A percentile compares a stretch with the other conserved stretches of the same genome.
These are phyloP conservation scores for Scheffersomyces cryptocercus DNA, from an alignment of 1,139 yeast genomes.

Conservation along the genomic window DNA sequence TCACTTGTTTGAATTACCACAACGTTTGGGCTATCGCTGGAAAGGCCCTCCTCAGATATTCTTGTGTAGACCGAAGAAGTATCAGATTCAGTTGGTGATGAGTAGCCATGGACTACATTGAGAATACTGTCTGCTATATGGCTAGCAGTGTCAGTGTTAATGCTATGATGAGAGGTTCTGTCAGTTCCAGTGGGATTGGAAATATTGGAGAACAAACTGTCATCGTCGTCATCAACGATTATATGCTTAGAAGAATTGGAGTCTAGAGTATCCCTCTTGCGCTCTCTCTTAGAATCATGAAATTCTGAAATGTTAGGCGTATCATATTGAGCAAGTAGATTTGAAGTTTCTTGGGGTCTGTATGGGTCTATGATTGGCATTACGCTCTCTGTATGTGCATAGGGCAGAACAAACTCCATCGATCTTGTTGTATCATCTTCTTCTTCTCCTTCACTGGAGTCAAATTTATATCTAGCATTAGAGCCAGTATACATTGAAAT, in stretches of 20 bases:
- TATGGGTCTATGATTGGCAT: too few species aligned
- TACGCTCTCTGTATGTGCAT: too few species aligned
- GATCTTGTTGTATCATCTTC: too few species aligned
- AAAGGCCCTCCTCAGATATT: too few species aligned
- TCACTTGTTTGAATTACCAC: too few species aligned
- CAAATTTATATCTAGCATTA: too few species aligned
- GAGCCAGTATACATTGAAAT: too few species aligned
- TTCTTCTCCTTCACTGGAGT: too few species aligned
- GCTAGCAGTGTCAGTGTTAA: conserved; percentile 5
- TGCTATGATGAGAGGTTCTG: conserved; percentile 1
- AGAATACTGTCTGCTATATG: conserved; percentile 8
- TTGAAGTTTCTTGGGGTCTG: too few species aligned
- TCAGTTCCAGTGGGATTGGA: neutral
- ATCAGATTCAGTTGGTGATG: neutral
- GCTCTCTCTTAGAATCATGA: neutral
- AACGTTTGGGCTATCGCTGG: too few species aligned
- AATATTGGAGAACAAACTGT: conserved; percentile 24
- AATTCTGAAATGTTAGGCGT: neutral
- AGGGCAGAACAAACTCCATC: too few species aligned
- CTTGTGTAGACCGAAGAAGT: conserved; percentile 3
- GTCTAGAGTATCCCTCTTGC: conserved; percentile 2
- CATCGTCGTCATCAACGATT: conserved; percentile 19
- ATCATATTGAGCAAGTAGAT: too few species aligned
- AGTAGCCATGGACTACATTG: conserved; percentile 6
- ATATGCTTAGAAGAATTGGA: conserved; percentile 10